Evolutionary conservation across 164 flowering plant genomes (phyloP), one percentile per base, ranked within the genome.

Genomic region (Magnolia sinica): DNA sequence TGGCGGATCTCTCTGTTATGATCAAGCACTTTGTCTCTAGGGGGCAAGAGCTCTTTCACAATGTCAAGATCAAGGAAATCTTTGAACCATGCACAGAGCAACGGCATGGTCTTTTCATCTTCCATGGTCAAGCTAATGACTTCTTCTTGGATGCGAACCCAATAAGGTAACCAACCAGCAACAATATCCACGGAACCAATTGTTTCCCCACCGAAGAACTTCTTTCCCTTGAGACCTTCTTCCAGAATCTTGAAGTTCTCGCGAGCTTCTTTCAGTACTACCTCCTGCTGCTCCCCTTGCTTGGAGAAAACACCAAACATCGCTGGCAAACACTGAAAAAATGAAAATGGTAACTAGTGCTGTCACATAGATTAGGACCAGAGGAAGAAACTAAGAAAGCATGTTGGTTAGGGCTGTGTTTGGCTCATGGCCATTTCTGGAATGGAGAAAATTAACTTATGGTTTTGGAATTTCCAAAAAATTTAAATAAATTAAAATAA

Each of bases 231-330:
- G 10, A 81, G 55, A 1, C 76, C 76, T 74, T 80, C 77, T 76
- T 83, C 87, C 1, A 86, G 9, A 19, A 81, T 27, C 23, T 67
- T 71, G 68, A 83, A 52, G 13, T 76, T 87, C 78, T 76, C 79
- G 7, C 0, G 10, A 18, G 74, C 27, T 18, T 83, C 83, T 72
- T 75, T 22, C 9, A 55, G 9, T n/a, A 81, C 81, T 73, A 75
- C 79, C 52, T 73, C 81, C 63, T 82, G 82, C 4, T 77, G 78
- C 59, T 82, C 82, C 45, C 84, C 85, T 23, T 22, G 45, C 18
- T 20, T 59, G 64, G 37, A 55, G 63, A 20, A 73, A 22, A 49
- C 68, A 8, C 22, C 50, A 13, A 61, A 45, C 24, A 73, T 63
- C 6, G 55, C 23, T 8, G 50, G 52, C 7, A 61, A 16, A 68